phyloP scores from a whole-genome alignment of 2,329 filamentous ascomycete genomes.

The Aspergillus japonicus region DNA sequence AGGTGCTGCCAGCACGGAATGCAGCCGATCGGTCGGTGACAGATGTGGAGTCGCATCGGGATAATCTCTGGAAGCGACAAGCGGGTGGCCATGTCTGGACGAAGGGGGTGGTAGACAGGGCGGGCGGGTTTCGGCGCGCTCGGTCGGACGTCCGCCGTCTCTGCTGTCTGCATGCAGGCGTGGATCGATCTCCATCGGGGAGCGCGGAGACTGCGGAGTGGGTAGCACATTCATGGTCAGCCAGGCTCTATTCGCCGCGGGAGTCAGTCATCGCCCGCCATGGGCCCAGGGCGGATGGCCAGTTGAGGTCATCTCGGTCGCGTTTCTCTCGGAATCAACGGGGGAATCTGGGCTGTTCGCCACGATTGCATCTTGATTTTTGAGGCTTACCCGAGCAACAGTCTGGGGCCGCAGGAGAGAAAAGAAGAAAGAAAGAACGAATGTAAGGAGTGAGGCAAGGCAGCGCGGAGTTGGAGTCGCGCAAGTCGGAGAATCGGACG shows the following conservation, averaged over 20 bases:
- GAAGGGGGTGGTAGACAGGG: constrained; percentile 12
- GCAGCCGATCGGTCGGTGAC: constrained; percentile 12
- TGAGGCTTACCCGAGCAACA: background rate
- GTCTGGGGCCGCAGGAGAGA: background rate
- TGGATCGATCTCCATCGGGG: constrained; percentile 36
- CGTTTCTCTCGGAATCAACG: background rate
- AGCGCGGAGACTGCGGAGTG: constrained; percentile 16
- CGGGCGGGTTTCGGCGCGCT: constrained; percentile 10
- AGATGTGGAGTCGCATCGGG: constrained; percentile 30
- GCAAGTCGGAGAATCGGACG: constrained; percentile 8
- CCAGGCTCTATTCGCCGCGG: background rate
- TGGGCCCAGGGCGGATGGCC: background rate
- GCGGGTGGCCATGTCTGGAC: constrained; percentile 9
- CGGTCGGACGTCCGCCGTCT: constrained; percentile 15
- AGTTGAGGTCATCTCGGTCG: background rate
- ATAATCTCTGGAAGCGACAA: constrained; percentile 20
- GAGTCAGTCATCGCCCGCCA: background rate
- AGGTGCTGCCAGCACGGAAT: constrained; percentile 17
- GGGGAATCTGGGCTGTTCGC: background rate
- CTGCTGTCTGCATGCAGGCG: constrained; percentile 25
- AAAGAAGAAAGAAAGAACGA: background rate
- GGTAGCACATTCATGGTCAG: constrained; percentile 12
- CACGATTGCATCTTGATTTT: background rate
- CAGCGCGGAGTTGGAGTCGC: background rate
- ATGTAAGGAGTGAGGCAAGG: background rate